Conservation (phyloP, 1,284 basidiomycete genomes). For the Chondrostereum purpureum region DNA sequence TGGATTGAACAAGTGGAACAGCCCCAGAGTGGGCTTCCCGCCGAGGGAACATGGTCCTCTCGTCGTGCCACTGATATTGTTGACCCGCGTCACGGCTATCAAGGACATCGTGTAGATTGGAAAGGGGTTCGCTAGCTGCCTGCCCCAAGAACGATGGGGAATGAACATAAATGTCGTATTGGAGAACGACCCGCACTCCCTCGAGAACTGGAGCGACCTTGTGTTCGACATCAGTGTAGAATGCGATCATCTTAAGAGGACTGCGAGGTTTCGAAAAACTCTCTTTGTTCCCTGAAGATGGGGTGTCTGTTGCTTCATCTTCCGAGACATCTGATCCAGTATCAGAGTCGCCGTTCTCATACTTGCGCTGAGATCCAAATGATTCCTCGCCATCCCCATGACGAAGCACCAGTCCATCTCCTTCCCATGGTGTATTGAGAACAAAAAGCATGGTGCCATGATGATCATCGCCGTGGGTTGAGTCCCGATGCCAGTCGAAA, state of each 20-base stretch:
- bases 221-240: slow-evolving; percentile 17
- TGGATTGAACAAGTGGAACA: background rate
- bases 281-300: background rate
- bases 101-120: background rate
- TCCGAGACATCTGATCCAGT: background rate
- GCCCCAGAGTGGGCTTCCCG: background rate
- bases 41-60: background rate
- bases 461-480: slow-evolving; percentile 15
- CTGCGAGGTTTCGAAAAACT: background rate
- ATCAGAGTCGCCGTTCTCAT: background rate
- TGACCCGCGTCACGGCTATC: slow-evolving; percentile 1
- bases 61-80: background rate
- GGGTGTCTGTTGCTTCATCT: background rate
- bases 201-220: slow-evolving; percentile 14
- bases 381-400: slow-evolving; percentile 9
- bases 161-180: slow-evolving; percentile 12
- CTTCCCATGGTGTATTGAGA: slow-evolving; percentile 14
- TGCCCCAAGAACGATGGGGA: too few relatives aligned
- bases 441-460: slow-evolving; percentile 14
- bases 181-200: slow-evolving; percentile 14
- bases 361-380: background rate
- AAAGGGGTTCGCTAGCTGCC: background rate
- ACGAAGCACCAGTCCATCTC: slow-evolving; percentile 11
- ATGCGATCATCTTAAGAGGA: slow-evolving; percentile 10
- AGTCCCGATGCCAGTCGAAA: slow-evolving; percentile 16